phyloP scores from a whole-genome alignment of 768 basidiomycete genomes.

The Phallus indusiatus region DNA sequence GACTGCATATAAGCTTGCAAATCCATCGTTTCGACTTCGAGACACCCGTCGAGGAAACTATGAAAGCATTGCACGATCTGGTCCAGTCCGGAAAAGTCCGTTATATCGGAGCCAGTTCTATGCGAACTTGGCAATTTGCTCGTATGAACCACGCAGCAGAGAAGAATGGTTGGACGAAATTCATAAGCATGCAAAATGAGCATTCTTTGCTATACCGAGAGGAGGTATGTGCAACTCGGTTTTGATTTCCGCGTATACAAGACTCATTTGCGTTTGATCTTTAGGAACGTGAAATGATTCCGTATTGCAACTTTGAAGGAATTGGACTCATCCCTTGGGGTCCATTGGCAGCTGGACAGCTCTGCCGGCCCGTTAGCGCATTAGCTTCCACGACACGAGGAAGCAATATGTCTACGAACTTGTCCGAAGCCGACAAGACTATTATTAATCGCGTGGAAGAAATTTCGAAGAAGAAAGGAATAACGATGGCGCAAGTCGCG shows the following conservation, averaged over 20 bases:
- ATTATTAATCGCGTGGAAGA: conserved; percentile 34
- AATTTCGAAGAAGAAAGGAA: conserved; percentile 29
- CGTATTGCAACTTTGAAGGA: conserved; percentile 38
- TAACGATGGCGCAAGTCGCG: conserved; percentile 37
- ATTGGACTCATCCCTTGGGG: conserved; percentile 46
- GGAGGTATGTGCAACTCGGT: conserved; percentile 26
- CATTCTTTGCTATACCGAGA: conserved; percentile 47
- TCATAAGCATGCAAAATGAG: conserved; percentile 48
- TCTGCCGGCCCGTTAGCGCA: conserved; percentile 27
- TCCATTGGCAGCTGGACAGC: conserved; percentile 31
- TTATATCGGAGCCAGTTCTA: conserved; percentile 41
- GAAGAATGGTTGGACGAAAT: conserved; percentile 39
- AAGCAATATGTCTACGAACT: conserved; percentile 15
- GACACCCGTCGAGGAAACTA: conserved; percentile 34
- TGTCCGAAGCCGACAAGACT: conserved; percentile 21
- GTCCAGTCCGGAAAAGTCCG: conserved; percentile 38
- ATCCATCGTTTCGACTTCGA: conserved; percentile 33
- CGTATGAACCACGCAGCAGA: conserved; percentile 36
- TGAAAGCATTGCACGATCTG: conserved; percentile 43
- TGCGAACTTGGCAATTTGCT: conserved; percentile 38
- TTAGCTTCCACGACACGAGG: conserved; percentile 16
- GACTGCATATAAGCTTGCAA: conserved; percentile 24
- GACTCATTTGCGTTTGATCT: neutral
- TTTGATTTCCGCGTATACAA: neutral
- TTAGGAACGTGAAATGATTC: conserved; percentile 37